Evolutionary conservation across 2,329 filamentous ascomycete genomes (phyloP), one percentile per base, ranked within the genome.

Genomic region (Boeremia lycopersici): DNA sequence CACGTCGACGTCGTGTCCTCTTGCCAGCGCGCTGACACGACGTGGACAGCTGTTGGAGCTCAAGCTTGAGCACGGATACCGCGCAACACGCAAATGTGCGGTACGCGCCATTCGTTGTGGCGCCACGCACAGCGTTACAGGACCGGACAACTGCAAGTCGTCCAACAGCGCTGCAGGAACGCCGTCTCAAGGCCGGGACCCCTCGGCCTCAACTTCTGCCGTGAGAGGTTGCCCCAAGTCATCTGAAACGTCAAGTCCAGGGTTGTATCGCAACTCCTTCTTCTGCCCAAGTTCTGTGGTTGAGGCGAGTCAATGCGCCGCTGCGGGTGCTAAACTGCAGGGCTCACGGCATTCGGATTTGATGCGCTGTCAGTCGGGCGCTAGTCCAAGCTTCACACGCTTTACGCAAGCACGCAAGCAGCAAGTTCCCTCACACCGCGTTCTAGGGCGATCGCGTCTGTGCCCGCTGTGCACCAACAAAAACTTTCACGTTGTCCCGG

Each of bases 21-120:
- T 35, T 42, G 52, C 35, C 46, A 50, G 46, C 52, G 36, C 41
- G 52, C 39, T 41, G 52, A 54, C 52, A 54, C 52, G 34, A 45
- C 17, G 36, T 35, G 11, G 19, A 50, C 46, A 42, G 15, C 45
- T 40, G 41, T 28, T 40, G 52, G 40, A 54, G 52, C 52, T 55
- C 47, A 55, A 50, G 52, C 52, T 55, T 55, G 52, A 55, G 52
- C 52, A 55, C 52, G 47, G 52, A 47, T 50, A 38, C 36, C 34
- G 35, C 31, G 35, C 26, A 34, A 42, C 15, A 23, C 19, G 19
- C 19, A 23, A 5, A 23, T 23, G 19, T 23, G 19, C 19, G 7
- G 15, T 45, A 50, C 52, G 41, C 46, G 52, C 52, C 46, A 43
- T 30, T 42, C 26, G 41, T 31, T 55, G 47, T 55, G 47, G 52